Evolutionary conservation across 768 basidiomycete species (phyloP), one percentile per base, ranked within the genome.

Genomic region (Boletus reticulatus): DNA sequence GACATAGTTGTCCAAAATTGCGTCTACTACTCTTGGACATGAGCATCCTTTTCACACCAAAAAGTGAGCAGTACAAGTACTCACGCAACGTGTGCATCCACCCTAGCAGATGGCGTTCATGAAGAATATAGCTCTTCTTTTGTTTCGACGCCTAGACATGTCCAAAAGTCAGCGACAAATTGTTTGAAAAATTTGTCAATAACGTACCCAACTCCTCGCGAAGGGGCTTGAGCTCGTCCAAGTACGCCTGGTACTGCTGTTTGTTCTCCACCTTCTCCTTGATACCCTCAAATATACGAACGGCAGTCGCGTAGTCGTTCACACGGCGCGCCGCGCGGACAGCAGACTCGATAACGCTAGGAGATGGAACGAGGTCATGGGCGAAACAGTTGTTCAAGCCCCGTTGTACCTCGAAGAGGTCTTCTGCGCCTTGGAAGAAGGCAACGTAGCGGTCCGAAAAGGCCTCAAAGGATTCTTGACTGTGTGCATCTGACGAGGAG

Each of bases 381-480:
- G 97, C 92, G 72, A 99, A 99, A 79, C 95, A 98, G 82, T 99
- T 99, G 82, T 99, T 98, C 67, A 99, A 80, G 38, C 97, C 97
- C 48, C 97, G 92, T 76, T 99, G 96, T 61, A 99, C 89, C 80
- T 99, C 97, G 70, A 99, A 99, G 55, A 98, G 83, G 77, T 99
- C 97, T 69, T 94, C 86, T 47, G 93, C 94, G 53, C 84, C 81
- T 69, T 90, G 76, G 83, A 99, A 99, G 76, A 99, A 99, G 61
- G 80, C 79, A 68, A 94, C 87, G 76, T 98, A 98, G 70, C 96
- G 92, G 58, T 87, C 83, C 66, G 91, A 92, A 80, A 98, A 98
- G 43, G 89, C 83, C 72, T 97, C 95, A 75, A 93, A 98, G 17
- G 89, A 82, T 78, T 98, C 95, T 73, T 93, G 87, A 59, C 86